phyloP scores from a whole-genome alignment of 2,329 filamentous ascomycete genomes.

The Cordyceps cicadae region DNA sequence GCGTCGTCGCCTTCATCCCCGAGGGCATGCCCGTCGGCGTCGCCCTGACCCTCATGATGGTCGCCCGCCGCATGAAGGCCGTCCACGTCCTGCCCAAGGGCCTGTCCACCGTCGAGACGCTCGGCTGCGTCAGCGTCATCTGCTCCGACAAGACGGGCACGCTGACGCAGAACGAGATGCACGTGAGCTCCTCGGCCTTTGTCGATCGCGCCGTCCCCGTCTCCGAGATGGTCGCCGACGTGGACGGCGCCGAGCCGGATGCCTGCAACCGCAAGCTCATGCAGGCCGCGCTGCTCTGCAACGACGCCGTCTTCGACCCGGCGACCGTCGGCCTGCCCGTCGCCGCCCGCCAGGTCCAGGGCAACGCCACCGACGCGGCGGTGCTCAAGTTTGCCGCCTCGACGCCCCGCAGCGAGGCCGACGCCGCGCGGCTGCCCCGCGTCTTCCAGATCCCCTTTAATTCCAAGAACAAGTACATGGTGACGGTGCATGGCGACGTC shows the following conservation, averaged over 20 bases:
- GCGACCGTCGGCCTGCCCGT: slow-evolving; percentile 27
- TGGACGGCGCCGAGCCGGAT: slow-evolving; percentile 14
- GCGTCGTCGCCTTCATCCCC: slow-evolving; percentile 31
- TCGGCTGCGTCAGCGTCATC: slow-evolving; percentile 36
- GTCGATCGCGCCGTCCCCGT: slow-evolving; percentile 25
- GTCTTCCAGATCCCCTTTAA: slow-evolving; percentile 40
- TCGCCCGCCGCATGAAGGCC: slow-evolving; percentile 34
- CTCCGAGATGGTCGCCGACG: slow-evolving; percentile 18
- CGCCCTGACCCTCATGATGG: slow-evolving; percentile 33
- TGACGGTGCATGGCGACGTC: slow-evolving; percentile 28
- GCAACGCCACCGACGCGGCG: slow-evolving; percentile 36
- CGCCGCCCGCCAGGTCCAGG: slow-evolving; percentile 27
- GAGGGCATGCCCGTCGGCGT: slow-evolving; percentile 34
- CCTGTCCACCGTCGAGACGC: slow-evolving; percentile 33
- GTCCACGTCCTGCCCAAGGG: slow-evolving; percentile 34
- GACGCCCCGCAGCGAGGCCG: slow-evolving; percentile 15
- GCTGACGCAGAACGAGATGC: slow-evolving; percentile 37
- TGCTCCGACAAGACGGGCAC: slow-evolving; percentile 37
- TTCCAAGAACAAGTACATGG: slow-evolving; percentile 43
- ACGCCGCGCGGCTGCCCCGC: slow-evolving; percentile 16
- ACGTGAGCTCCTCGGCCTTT: slow-evolving; percentile 30
- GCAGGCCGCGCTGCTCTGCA: slow-evolving; percentile 29
- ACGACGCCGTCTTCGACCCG: slow-evolving; percentile 35
- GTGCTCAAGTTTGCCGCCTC: slow-evolving; percentile 31
- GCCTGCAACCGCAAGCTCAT: slow-evolving; percentile 18